phyloP scores from a whole-genome alignment of 768 basidiomycete species.

The Chalciporus pseudorubinellus region DNA sequence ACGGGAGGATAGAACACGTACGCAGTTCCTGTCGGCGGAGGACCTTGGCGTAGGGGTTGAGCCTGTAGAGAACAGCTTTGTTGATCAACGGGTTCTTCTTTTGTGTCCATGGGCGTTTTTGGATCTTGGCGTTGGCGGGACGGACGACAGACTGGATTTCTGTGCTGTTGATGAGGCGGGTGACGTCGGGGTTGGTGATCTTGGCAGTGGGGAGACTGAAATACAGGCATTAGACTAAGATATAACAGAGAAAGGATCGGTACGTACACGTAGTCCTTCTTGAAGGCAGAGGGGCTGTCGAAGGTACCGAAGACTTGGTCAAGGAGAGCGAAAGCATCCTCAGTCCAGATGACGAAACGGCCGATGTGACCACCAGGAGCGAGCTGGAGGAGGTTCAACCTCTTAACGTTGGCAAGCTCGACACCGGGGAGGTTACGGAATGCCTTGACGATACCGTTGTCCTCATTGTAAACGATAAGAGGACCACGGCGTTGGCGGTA shows the following conservation, averaged over 20 bases:
- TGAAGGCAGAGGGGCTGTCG: slow-evolving; percentile 79
- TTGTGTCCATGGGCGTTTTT: slow-evolving; percentile 96
- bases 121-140: slow-evolving; percentile 76
- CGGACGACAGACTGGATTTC: slow-evolving; percentile 98
- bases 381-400: slow-evolving; percentile 96
- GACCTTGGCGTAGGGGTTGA: slow-evolving; percentile 98
- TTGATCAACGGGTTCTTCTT: slow-evolving; percentile 98
- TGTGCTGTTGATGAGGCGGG: slow-evolving; percentile 95
- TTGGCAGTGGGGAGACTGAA: slow-evolving; percentile 88
- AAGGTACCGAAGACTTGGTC: slow-evolving; percentile 96
- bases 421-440: slow-evolving; percentile 99
- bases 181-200: slow-evolving; percentile 95
- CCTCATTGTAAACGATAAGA: slow-evolving; percentile 94
- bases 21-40: slow-evolving; percentile 85
- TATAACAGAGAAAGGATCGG: not conserved
- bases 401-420: slow-evolving; percentile 90
- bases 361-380: slow-evolving; percentile 99
- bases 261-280: slow-evolving; percentile 84
- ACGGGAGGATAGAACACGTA: slow-evolving; percentile 41
- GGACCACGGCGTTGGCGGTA: slow-evolving; percentile 98
- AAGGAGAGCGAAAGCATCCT: slow-evolving; percentile 86
- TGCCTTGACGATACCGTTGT: slow-evolving; percentile 95
- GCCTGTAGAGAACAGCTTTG: slow-evolving; percentile 91
- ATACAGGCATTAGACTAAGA: not conserved
- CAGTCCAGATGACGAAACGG: slow-evolving; percentile 99